phyloP scores from a whole-genome alignment of 352 stramenopile species.

The Phytophthora parvispora region DNA sequence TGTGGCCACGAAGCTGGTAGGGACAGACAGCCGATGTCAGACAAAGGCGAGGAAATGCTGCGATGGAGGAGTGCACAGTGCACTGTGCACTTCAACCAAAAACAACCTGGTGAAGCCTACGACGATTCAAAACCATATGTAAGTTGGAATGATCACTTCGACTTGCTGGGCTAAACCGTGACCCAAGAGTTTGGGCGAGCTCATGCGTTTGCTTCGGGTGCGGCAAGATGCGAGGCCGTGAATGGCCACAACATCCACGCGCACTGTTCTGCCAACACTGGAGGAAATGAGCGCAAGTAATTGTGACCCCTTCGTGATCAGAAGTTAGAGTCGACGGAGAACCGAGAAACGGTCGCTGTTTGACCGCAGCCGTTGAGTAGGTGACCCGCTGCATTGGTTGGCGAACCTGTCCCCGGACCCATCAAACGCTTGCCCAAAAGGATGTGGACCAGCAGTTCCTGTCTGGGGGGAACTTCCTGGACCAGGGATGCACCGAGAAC shows the following conservation, averaged over 20 bases:
- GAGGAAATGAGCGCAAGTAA: slow-evolving; percentile 20
- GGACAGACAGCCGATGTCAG: slow-evolving; percentile 10
- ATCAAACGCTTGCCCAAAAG: slow-evolving; percentile 8
- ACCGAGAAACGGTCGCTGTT: not conserved
- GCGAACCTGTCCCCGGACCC: not conserved
- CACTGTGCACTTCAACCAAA: not conserved
- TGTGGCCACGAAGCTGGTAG: slow-evolving; percentile 17
- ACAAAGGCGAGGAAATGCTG: slow-evolving; percentile 1
- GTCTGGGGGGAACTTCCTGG: too few relatives aligned
- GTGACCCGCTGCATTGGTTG: not conserved
- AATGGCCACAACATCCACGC: slow-evolving; percentile 5
- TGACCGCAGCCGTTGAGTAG: not conserved
- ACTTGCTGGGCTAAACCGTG: not conserved
- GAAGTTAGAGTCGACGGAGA: not conserved
- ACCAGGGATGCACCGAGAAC: slow-evolving; percentile 15
- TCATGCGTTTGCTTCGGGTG: not conserved
- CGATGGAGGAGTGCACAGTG: slow-evolving; percentile 15
- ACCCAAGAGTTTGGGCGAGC: not conserved
- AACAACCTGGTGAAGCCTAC: not conserved
- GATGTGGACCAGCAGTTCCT: slow-evolving; percentile 3
- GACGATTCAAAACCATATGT: not conserved
- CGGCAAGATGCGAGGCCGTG: not conserved
- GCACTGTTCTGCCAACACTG: slow-evolving; percentile 6
- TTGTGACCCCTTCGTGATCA: slow-evolving; percentile 2
- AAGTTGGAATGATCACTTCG: slow-evolving; percentile 1